Base-by-base conservation (phyloP, 2,329 filamentous ascomycete genomes). In the Sclerotiophoma versabilis region DNA sequence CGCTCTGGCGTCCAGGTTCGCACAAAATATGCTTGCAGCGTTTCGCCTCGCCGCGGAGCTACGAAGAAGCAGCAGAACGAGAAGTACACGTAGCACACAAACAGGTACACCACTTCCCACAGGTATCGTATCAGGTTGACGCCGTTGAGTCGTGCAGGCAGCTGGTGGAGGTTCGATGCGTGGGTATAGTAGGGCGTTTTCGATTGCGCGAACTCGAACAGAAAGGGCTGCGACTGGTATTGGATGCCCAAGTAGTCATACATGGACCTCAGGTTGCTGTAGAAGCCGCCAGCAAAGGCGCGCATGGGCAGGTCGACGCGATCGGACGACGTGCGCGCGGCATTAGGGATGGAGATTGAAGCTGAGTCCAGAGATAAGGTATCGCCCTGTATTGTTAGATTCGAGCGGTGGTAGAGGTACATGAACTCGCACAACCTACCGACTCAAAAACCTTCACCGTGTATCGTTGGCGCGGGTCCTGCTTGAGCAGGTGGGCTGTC, bases 251-350 rank as follows among this genome's bases (percentile, higher is more conserved):
- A 70, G 58, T 84, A 75, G 22, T 81, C 74, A 66, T 87, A 87
- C 80, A 87, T 82, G 22, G 76, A 74, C 57, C 77, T 79, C 42
- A 87, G 70, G 56, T 85, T 83, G 39, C 71, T 66, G 63, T 87
- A 86, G 68, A 83, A 87, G 17, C 79, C 79, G 9, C 74, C 77
- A 12, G 78, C 78, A 57, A 83, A 81, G 6, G 77, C 78, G 45
- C 80, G 79, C 81, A 83, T 83, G 27, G 81, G 81, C 33, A 83
- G 65, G 66, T 83, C 80, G 32, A 80, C 69, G 56, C 78, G 76
- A 44, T 71, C 66, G 26, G 62, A 54, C 5, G 62, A 56, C 56
- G 59, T 53, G 54, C 46, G 36, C 39, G 64, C 54, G 58, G 58
- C 29, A 62, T 69, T 65, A 27, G 65, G 61, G 29, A 79, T 64